phyloP scores from a whole-genome alignment of 441 rosid genomes.

The Corymbia calophylla region DNA sequence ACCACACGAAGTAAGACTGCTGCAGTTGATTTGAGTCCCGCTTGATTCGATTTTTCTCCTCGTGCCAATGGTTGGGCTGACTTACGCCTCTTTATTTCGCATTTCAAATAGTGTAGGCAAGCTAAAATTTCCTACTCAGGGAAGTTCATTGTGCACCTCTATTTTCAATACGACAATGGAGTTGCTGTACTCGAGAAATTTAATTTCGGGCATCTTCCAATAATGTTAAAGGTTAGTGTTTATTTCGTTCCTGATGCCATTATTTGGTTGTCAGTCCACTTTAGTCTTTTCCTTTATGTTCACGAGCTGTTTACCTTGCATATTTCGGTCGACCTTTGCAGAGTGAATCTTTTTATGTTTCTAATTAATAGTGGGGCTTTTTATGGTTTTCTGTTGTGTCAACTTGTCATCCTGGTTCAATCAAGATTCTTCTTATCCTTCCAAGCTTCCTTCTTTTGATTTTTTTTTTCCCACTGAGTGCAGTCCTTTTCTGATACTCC shows the following conservation, averaged over 20 bases:
- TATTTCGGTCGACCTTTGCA: neutral
- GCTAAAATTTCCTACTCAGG: constrained; percentile 83
- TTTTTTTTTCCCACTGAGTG: neutral
- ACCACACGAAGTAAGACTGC: constrained; percentile 64
- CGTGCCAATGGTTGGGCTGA: neutral
- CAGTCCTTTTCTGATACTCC: neutral
- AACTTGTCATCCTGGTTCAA: neutral
- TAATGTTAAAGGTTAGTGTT: constrained; percentile 78
- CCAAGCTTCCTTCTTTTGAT: no score
- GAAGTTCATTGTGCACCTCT: constrained; percentile 51
- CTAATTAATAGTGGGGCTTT: neutral
- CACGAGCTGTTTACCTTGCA: neutral
- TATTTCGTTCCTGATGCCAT: neutral
- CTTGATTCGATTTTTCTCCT: neutral
- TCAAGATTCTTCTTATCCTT: neutral
- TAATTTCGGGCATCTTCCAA: constrained; percentile 74
- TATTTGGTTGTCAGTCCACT: neutral
- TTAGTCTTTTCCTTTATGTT: neutral
- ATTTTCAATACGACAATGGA: constrained; percentile 41
- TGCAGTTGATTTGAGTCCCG: neutral
- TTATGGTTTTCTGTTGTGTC: neutral
- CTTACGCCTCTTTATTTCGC: neutral
- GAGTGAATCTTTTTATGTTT: neutral
- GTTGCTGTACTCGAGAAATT: constrained; percentile 42
- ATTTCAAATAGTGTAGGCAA: constrained; percentile 59